These are phyloP conservation scores for Candida glaebosa DNA, from an alignment of 805 yeast genomes.

Conservation along the genomic window DNA sequence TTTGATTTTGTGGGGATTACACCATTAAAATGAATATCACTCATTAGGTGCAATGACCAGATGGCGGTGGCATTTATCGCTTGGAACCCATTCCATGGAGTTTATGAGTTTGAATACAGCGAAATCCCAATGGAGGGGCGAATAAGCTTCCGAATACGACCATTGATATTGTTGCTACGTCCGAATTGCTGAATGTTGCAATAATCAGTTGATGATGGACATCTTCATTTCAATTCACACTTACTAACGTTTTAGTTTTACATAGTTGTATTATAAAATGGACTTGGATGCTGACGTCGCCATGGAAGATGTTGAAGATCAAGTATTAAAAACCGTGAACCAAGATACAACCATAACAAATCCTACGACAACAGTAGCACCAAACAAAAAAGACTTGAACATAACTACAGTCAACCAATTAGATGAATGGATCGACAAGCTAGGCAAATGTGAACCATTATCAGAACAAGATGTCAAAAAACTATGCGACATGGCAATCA, in stretches of 20 bases:
- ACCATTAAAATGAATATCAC: too few relatives aligned
- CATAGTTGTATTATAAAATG: constrained; percentile 36
- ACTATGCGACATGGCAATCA: constrained; percentile 87
- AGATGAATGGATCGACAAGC: constrained; percentile 83
- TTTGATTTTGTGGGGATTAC: background rate
- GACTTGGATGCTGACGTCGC: constrained; percentile 79
- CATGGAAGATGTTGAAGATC: constrained; percentile 73
- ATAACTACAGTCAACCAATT: constrained; percentile 58
- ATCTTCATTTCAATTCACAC: too few relatives aligned
- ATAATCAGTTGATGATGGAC: too few relatives aligned
- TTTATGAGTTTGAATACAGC: too few relatives aligned
- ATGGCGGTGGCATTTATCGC: too few relatives aligned
- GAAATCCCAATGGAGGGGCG: too few relatives aligned
- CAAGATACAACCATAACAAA: constrained; percentile 14
- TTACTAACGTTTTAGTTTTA: constrained; percentile 4
- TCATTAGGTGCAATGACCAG: too few relatives aligned
- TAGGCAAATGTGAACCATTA: constrained; percentile 76
- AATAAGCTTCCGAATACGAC: too few relatives aligned
- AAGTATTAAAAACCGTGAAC: constrained; percentile 22
- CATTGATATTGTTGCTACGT: too few relatives aligned
- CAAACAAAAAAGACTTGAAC: constrained; percentile 32
- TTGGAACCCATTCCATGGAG: too few relatives aligned
- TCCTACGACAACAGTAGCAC: constrained; percentile 15
- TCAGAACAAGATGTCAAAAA: constrained; percentile 75
- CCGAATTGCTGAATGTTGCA: too few relatives aligned